Evolutionary conservation across 352 stramenopile genomes (phyloP).

Genomic region (Phytopythium ostracodes): DNA sequence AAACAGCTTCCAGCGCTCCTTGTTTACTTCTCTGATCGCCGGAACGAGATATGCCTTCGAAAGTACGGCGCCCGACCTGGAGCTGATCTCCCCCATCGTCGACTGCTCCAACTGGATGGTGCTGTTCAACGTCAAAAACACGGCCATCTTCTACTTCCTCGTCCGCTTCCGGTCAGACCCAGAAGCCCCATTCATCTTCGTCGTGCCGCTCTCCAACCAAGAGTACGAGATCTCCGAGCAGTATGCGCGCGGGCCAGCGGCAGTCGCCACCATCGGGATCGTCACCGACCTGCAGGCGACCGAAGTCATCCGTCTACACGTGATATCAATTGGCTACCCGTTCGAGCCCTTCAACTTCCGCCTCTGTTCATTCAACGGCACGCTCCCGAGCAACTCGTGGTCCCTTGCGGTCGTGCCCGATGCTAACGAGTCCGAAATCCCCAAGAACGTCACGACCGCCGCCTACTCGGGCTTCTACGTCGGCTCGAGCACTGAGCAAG

Average conservation of each 20-base stretch:
- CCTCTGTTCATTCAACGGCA: constrained; percentile 15
- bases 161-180: constrained; percentile 16
- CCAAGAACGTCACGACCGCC: constrained; percentile 26
- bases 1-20: constrained; percentile 26
- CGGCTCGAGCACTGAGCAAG: constrained; percentile 16
- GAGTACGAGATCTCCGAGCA: constrained; percentile 22
- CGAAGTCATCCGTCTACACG: constrained; percentile 21
- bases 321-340: constrained; percentile 26
- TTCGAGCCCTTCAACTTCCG: constrained; percentile 29
- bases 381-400: constrained; percentile 19
- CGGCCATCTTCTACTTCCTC: constrained; percentile 25
- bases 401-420: constrained; percentile 19
- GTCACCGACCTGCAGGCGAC: constrained; percentile 22
- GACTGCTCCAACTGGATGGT: constrained; percentile 35
- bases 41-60: constrained; percentile 30
- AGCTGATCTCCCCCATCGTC: constrained; percentile 39
- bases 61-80: constrained; percentile 4
- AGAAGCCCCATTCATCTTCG: constrained; percentile 18
- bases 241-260: constrained; percentile 16
- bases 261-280: constrained; percentile 21
- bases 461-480: constrained; percentile 26
- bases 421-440: constrained; percentile 10
- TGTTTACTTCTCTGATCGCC: constrained; percentile 16
- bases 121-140: constrained; percentile 10
- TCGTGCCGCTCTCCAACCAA: constrained; percentile 23